A percentile compares a stretch with the other conserved stretches of the same genome.
phyloP scores from a whole-genome alignment of 1,284 basidiomycete species.

The Meira nashicola region DNA sequence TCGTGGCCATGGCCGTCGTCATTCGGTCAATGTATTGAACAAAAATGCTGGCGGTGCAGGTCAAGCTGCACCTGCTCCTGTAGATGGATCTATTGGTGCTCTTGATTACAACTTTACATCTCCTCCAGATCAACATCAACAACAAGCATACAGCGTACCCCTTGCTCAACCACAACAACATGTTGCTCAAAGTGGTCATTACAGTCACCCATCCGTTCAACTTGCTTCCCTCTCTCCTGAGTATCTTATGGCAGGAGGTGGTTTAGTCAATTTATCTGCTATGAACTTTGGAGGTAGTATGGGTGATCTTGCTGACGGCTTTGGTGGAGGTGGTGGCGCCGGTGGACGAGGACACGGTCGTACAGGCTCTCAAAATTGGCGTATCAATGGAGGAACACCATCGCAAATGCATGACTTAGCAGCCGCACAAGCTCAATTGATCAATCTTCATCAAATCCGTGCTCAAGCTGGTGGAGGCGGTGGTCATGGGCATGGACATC shows the following conservation, averaged over 20 bases:
- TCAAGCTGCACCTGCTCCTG: conserved; percentile 17
- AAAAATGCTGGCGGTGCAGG: conserved; percentile 46
- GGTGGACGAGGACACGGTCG: conserved; percentile 29
- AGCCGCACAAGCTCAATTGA: conserved; percentile 76
- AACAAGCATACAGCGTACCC: not conserved
- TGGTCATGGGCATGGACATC: conserved; percentile 88
- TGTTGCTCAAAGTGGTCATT: conserved; percentile 20
- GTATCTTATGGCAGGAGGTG: conserved; percentile 50
- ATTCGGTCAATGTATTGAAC: conserved; percentile 78
- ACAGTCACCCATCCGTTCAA: conserved; percentile 45
- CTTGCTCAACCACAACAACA: conserved; percentile 10
- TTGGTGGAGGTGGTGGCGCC: conserved; percentile 23
- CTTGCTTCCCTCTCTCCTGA: conserved; percentile 44
- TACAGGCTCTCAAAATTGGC: conserved; percentile 24
- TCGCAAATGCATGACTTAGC: conserved; percentile 46
- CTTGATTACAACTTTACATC: conserved; percentile 35
- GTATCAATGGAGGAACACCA: conserved; percentile 24
- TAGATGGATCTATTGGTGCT: conserved; percentile 12
- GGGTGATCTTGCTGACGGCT: conserved; percentile 44
- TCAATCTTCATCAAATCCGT: conserved; percentile 93
- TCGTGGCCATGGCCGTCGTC: conserved; percentile 81
- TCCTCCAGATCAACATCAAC: conserved; percentile 12
- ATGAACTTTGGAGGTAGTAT: conserved; percentile 30
- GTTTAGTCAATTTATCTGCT: conserved; percentile 37
- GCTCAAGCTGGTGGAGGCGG: conserved; percentile 60